A percentile compares a stretch with the other conserved stretches of the same genome.
Conservation (phyloP, 257 asterid genomes). For the Plantago elongata region DNA sequence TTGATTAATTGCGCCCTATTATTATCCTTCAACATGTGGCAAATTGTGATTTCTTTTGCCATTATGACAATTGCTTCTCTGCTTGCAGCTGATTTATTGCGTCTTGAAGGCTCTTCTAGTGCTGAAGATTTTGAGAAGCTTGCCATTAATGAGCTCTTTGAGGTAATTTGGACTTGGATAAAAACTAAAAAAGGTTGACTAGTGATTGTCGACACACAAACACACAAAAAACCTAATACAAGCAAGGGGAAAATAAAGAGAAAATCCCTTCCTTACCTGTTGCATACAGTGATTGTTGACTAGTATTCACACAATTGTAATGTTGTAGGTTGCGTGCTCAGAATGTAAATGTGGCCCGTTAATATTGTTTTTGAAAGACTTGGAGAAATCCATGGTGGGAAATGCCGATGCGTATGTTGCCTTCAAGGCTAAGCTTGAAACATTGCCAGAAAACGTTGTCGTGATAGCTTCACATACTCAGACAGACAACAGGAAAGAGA, state of each 20-base stretch:
- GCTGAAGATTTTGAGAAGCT: slow-evolving; percentile 62
- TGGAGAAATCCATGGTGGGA: slow-evolving; percentile 74
- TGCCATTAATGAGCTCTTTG: slow-evolving; percentile 77
- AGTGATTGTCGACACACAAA: no score
- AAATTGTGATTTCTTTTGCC: neutral
- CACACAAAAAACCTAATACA: no score
- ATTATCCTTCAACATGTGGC: slow-evolving; percentile 3
- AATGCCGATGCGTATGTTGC: slow-evolving; percentile 63
- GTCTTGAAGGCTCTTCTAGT: slow-evolving; percentile 68
- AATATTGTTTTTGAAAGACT: slow-evolving; percentile 72
- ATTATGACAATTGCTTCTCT: slow-evolving; percentile 13
- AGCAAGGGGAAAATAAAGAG: neutral
- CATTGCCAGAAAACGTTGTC: slow-evolving; percentile 65
- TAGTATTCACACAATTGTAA: slow-evolving; percentile 7
- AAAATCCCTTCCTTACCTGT: slow-evolving; percentile 6
- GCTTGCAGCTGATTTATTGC: slow-evolving; percentile 71
- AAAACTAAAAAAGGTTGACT: no score
- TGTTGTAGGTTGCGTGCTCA: slow-evolving; percentile 55
- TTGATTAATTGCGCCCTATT: slow-evolving; percentile 17
- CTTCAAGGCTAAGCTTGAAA: slow-evolving; percentile 69
- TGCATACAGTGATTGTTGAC: slow-evolving; percentile 3
- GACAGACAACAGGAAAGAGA: slow-evolving; percentile 80
- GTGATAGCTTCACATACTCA: slow-evolving; percentile 83
- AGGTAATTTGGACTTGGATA: slow-evolving; percentile 34
- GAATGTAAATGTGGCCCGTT: slow-evolving; percentile 64